These are phyloP conservation scores for Echites panduratus DNA, from an alignment of 257 asterid species.

Conservation along the genomic window DNA sequence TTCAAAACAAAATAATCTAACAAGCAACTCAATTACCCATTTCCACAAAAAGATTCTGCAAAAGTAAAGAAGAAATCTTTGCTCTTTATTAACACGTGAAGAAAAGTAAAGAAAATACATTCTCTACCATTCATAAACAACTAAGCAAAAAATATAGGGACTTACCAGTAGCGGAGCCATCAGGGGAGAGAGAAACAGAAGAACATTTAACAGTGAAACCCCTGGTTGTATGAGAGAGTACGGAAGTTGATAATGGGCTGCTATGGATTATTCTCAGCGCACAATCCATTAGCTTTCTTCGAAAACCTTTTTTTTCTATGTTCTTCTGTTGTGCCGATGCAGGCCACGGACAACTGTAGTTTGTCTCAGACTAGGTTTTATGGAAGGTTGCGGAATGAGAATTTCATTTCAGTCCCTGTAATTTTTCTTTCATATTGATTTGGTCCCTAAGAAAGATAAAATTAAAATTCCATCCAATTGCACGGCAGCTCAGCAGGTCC, in stretches of 20 bases:
- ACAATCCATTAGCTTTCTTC: conserved; percentile 4
- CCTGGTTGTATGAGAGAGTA: background rate
- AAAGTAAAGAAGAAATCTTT: background rate
- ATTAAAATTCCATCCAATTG: no score
- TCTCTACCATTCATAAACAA: background rate
- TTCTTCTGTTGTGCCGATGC: background rate
- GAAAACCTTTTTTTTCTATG: background rate
- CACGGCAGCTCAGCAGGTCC: background rate
- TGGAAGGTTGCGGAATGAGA: background rate
- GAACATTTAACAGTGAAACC: conserved; percentile 23
- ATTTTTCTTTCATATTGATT: background rate
- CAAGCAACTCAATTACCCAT: background rate
- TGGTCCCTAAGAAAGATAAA: background rate
- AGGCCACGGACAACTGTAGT: background rate
- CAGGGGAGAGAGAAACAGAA: conserved; percentile 20
- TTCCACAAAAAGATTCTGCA: background rate
- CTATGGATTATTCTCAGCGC: background rate
- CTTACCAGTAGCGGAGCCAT: conserved; percentile 15
- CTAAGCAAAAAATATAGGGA: background rate
- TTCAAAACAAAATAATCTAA: background rate
- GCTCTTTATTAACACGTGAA: background rate
- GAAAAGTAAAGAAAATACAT: background rate
- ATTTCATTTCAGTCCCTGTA: background rate
- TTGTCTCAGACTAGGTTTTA: background rate
- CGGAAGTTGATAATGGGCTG: conserved; percentile 10